Percentiles rank a stretch among this genome's conserved stretches.
These are phyloP conservation scores for Myxozyma udenii DNA, from an alignment of 805 yeast genomes.

Conservation along the genomic window DNA sequence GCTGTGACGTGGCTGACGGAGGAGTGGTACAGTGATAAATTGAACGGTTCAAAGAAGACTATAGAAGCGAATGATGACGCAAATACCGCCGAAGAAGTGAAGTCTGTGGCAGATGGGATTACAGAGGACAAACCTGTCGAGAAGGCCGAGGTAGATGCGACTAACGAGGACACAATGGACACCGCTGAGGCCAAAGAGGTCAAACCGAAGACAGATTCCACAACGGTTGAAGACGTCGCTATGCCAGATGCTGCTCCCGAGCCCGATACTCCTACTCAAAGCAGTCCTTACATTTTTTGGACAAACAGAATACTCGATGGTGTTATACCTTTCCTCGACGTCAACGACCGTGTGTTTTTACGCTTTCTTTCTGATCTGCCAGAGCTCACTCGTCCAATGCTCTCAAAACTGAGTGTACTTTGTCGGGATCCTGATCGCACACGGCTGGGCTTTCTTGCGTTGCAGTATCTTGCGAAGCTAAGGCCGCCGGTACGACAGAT, in stretches of 20 bases:
- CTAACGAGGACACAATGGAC: slow-evolving; percentile 26
- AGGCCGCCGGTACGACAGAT: slow-evolving; percentile 20
- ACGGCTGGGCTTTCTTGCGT: slow-evolving; percentile 73
- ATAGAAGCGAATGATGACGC: too few species aligned
- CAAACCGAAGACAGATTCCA: slow-evolving; percentile 2
- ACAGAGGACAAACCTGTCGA: slow-evolving; percentile 16
- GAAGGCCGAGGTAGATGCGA: neutral
- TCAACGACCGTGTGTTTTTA: slow-evolving; percentile 74
- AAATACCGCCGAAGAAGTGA: slow-evolving; percentile 4
- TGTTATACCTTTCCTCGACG: slow-evolving; percentile 78
- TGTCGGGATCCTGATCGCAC: slow-evolving; percentile 83
- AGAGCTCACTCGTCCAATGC: slow-evolving; percentile 57
- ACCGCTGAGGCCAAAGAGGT: too few species aligned
- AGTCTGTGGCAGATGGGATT: neutral
- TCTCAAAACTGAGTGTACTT: slow-evolving; percentile 63
- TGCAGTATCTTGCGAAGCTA: slow-evolving; percentile 45
- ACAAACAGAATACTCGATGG: slow-evolving; percentile 69
- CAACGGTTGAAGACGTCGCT: too few species aligned
- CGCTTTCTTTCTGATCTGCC: slow-evolving; percentile 87
- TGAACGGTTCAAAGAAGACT: slow-evolving; percentile 35
- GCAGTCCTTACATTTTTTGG: slow-evolving; percentile 57
- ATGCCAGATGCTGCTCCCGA: too few species aligned
- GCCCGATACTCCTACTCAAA: slow-evolving; percentile 7
- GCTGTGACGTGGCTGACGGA: slow-evolving; percentile 92
- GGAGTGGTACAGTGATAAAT: slow-evolving; percentile 76